phyloP scores from a whole-genome alignment of 176 grass and related monocot genomes.

The Aegilops sharonensis region DNA sequence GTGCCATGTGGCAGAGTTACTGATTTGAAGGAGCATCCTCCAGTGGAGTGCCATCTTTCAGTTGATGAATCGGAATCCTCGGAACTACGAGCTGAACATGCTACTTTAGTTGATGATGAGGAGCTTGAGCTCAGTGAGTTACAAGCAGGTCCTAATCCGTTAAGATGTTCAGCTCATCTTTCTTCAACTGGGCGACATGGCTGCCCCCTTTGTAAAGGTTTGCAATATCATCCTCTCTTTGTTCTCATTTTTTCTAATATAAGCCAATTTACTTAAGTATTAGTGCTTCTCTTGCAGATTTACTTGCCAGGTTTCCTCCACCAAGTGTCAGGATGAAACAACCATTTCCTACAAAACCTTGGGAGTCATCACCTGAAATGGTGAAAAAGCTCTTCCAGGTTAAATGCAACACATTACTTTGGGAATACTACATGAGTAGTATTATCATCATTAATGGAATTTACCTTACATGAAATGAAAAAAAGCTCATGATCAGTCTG shows the following conservation, averaged over 20 bases:
- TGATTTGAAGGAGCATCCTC: conserved; percentile 40
- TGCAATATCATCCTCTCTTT: not conserved
- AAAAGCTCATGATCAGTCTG: not conserved
- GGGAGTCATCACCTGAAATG: conserved; percentile 86
- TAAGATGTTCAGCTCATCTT: conserved; percentile 90
- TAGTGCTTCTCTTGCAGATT: conserved; percentile 52
- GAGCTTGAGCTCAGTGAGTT: conserved; percentile 89
- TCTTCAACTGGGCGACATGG: conserved; percentile 81
- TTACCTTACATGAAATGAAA: conserved; percentile 11
- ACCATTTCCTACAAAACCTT: conserved; percentile 74
- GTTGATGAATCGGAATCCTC: conserved; percentile 49
- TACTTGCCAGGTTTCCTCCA: conserved; percentile 96
- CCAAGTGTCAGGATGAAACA: conserved; percentile 89
- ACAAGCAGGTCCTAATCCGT: conserved; percentile 88
- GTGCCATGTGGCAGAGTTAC: conserved; percentile 51
- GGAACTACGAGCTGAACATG: conserved; percentile 48
- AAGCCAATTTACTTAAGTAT: conserved; percentile 13
- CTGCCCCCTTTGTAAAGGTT: conserved; percentile 99
- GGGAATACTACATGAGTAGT: not conserved
- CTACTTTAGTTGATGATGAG: conserved; percentile 79
- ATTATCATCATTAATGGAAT: not conserved
- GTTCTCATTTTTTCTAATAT: conserved; percentile 9
- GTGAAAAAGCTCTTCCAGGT: conserved; percentile 99
- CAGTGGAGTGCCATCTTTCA: conserved; percentile 73
- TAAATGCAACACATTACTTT: conserved; percentile 13